Conservation (phyloP, 2,329 filamentous ascomycete species). For the Triangularia verruculosa region DNA sequence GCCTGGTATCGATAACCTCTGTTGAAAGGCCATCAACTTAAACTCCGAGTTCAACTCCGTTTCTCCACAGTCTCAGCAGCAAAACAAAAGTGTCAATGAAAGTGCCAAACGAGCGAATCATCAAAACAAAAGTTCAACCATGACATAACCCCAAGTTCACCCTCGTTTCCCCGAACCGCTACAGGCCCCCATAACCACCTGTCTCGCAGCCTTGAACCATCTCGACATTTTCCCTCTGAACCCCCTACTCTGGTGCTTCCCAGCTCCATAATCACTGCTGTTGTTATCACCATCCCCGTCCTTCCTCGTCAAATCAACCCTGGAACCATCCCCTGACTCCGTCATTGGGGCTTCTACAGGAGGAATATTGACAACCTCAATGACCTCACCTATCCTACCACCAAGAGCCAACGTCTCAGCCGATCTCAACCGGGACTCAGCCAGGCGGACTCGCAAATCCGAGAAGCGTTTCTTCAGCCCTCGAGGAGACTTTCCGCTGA, state of each 20-base stretch:
- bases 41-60: neutral
- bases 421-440: conserved; percentile 20
- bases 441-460: conserved; percentile 25
- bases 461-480: conserved; percentile 29
- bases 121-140: neutral
- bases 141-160: neutral
- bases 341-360: conserved; percentile 2
- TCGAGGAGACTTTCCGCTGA: conserved; percentile 19
- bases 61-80: neutral
- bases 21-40: neutral
- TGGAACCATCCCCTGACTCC: neutral
- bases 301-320: neutral
- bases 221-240: conserved; percentile 20
- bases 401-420: conserved; percentile 6
- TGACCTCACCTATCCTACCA: neutral
- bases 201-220: conserved; percentile 22
- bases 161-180: conserved; percentile 18
- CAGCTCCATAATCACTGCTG: conserved; percentile 3
- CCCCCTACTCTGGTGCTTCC: conserved; percentile 1
- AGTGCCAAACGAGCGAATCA: conserved; percentile 6
- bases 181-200: conserved; percentile 19
- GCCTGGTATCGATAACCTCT: neutral
- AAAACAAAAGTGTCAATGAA: neutral
- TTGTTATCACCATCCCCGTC: neutral
- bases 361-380: conserved; percentile 4